Conservation (phyloP, 164 flowering plant genomes). For the Cinnamomum chago region DNA sequence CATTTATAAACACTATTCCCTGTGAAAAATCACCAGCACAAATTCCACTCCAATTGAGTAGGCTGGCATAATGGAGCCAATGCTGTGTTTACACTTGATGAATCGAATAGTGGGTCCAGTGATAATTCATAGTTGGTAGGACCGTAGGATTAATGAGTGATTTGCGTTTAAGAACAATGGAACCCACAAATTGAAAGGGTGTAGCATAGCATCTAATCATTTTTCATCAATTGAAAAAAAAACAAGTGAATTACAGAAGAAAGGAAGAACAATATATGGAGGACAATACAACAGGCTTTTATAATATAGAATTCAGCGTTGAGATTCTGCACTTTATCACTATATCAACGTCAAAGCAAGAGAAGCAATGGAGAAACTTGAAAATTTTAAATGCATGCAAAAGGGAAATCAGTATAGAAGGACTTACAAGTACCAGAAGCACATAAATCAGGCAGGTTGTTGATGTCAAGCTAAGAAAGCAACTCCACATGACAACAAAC, state of each 20-base stretch:
- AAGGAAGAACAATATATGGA: background rate
- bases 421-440: slow-evolving; percentile 71
- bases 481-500: slow-evolving; percentile 91
- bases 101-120: too few species aligned
- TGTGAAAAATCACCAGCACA: too few species aligned
- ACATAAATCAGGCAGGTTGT: slow-evolving; percentile 69
- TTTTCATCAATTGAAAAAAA: background rate
- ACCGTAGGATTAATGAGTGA: background rate
- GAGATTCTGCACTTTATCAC: too few species aligned
- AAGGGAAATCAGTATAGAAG: background rate
- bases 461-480: slow-evolving; percentile 88
- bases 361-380: background rate
- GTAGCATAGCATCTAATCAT: too few species aligned
- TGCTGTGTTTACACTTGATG: too few species aligned
- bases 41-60: too few species aligned
- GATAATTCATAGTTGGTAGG: background rate
- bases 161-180: background rate
- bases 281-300: background rate
- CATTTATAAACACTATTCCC: too few species aligned
- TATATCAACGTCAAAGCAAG: background rate
- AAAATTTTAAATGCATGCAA: background rate
- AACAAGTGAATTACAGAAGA: background rate
- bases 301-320: background rate
- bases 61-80: too few species aligned
- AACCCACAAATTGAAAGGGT: background rate